Conservation (phyloP, 352 stramenopile species). For the Globisporangium cederbergense region DNA sequence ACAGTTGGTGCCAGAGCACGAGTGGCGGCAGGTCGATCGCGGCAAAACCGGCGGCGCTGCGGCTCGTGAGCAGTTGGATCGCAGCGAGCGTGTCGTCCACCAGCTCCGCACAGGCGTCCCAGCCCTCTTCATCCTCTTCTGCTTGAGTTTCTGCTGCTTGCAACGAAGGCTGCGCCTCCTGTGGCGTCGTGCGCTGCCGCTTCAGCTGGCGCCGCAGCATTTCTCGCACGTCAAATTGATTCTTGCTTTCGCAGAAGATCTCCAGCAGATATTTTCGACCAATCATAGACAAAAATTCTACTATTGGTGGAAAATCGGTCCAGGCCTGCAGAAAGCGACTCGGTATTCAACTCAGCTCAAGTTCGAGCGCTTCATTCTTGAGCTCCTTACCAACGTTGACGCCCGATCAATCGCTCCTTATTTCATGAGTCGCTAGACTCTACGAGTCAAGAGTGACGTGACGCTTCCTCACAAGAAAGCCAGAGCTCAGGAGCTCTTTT, state of each 20-base stretch:
- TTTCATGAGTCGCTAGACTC: too few relatives aligned
- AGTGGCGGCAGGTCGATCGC: conserved; percentile 33
- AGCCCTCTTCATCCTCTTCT: conserved; percentile 23
- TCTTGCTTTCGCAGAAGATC: neutral
- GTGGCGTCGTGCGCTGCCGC: conserved; percentile 9
- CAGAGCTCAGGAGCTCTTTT: too few relatives aligned
- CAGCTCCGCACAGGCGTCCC: conserved; percentile 24
- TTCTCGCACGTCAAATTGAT: neutral
- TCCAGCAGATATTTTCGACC: neutral
- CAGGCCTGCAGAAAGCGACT: too few relatives aligned
- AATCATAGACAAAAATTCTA: neutral
- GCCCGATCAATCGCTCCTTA: too few relatives aligned
- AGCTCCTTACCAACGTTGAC: too few relatives aligned
- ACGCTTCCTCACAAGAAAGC: too few relatives aligned
- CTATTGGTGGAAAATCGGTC: too few relatives aligned
- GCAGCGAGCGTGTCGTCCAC: conserved; percentile 52
- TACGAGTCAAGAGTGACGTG: too few relatives aligned
- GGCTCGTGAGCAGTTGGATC: conserved; percentile 46
- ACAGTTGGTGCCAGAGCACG: conserved; percentile 60
- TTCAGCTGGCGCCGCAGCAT: conserved; percentile 18
- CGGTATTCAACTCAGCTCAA: too few relatives aligned
- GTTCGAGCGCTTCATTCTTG: too few relatives aligned
- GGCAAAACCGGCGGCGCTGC: conserved; percentile 35
- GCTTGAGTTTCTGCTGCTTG: neutral
- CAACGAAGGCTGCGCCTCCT: neutral